Evolutionary conservation across 345 rosid genomes (phyloP), one percentile per base, ranked within the genome.

Genomic region (Gossypium mustelinum): DNA sequence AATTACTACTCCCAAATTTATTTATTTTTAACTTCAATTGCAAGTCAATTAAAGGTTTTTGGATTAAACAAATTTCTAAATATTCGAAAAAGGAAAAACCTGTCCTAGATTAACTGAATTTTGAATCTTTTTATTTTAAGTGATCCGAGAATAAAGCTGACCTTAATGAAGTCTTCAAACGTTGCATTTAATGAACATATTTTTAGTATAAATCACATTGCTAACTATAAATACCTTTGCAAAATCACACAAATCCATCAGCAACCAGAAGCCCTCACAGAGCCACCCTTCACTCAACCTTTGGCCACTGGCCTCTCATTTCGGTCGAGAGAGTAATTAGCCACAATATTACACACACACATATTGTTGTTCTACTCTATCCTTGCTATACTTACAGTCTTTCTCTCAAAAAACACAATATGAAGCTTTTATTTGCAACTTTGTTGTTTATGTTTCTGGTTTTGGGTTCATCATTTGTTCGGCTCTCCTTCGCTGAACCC

Each of bases 401-500:
- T 3, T 34, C 41, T 34, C 41, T 5, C 41, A 1, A 34, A 34
- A 34, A 34, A 34, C 3, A 58, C 17, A 58, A 25, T 16, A 86
- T 81, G 93, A 87, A 84, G 80, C 59, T 54, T 2, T 51, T 47
- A 2, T 25, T 70, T 34, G 63, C 78, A n/a, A 43, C 81, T 22
- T 44, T 85, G 29, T 56, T 82, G 34, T 39, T 87, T 9, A 57
- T 82, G 2, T 80, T 79, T 24, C 79, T 92, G 70, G 56, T 92
- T 71, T 80, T 86, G 65, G 58, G 80, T 57, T 86, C 88, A 73
- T 86, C 81, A 27, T 72, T 87, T 67, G 83, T 81, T 62, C 79
- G 86, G 70, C 71, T 79, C 34, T 62, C 95, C 22, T 48, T 73
- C 29, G 93, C 89, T 0, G 85, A 76, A 73, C 73, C 86, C 2